phyloP scores from a whole-genome alignment of 495 filamentous ascomycete species.

The Penicillium mononematosum region DNA sequence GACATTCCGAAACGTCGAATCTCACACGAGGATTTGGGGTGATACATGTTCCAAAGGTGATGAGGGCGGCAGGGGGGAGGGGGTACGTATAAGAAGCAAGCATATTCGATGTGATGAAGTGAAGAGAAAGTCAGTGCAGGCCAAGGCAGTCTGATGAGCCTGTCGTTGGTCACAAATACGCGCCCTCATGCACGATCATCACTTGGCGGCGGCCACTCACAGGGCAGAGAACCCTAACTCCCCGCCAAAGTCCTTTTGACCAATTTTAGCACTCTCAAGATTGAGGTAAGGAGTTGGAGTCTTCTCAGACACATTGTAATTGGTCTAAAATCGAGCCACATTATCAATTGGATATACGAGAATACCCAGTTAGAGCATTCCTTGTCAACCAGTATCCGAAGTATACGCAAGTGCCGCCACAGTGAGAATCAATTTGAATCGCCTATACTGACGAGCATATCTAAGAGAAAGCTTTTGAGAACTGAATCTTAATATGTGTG shows the following conservation, averaged over 20 bases:
- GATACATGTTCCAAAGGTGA: constrained; percentile 28
- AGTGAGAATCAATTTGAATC: not conserved
- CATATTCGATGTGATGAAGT: constrained; percentile 35
- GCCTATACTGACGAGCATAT: not conserved
- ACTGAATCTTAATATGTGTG: not conserved
- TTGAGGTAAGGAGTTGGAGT: not conserved
- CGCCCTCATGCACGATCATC: constrained; percentile 34
- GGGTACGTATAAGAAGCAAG: constrained; percentile 25
- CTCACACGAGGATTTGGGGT: constrained; percentile 14
- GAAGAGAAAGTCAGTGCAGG: constrained; percentile 20
- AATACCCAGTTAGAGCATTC: not conserved
- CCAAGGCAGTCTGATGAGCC: constrained; percentile 11
- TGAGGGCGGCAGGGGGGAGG: constrained; percentile 23
- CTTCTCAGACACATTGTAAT: not conserved
- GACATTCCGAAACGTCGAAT: constrained; percentile 25
- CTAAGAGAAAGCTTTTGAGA: not conserved
- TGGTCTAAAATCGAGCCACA: not conserved
- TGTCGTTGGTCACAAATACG: constrained; percentile 39
- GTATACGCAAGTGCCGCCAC: not conserved
- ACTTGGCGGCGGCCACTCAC: constrained; percentile 27
- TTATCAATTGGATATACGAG: not conserved
- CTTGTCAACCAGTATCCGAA: not conserved
- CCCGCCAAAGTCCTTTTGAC: not conserved
- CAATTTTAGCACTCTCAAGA: not conserved
- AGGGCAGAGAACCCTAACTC: constrained; percentile 2